Conservation (phyloP, 306 rosid genomes). For the Fragaria nilgerrensis region DNA sequence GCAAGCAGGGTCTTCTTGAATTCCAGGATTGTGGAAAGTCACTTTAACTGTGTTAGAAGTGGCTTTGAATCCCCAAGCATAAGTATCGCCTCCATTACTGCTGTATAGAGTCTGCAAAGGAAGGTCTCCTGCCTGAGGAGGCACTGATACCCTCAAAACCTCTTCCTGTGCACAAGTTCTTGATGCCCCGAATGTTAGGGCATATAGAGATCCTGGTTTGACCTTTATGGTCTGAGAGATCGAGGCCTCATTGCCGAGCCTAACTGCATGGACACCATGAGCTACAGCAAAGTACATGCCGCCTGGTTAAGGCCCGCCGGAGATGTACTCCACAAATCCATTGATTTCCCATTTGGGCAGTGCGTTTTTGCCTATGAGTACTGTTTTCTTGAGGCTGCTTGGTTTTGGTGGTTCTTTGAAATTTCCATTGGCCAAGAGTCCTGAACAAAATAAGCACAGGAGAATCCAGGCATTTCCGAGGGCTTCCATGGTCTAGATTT, state of each 20-base stretch:
- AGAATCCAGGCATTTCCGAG: constrained; percentile 91
- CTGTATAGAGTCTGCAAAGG: constrained; percentile 84
- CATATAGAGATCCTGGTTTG: constrained; percentile 59
- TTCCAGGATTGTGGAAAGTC: constrained; percentile 85
- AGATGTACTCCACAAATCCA: constrained; percentile 85
- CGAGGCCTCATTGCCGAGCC: constrained; percentile 91
- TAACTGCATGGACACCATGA: constrained; percentile 88
- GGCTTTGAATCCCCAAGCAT: constrained; percentile 77
- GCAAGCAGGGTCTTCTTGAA: constrained; percentile 87
- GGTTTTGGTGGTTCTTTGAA: constrained; percentile 70
- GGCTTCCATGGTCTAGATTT: constrained; percentile 95
- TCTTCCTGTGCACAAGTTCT: constrained; percentile 98
- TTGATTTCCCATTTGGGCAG: constrained; percentile 82
- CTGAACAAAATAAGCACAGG: constrained; percentile 42
- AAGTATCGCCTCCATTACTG: constrained; percentile 77
- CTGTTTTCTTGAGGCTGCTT: constrained; percentile 54
- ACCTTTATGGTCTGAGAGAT: constrained; percentile 76
- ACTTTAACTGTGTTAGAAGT: constrained; percentile 42
- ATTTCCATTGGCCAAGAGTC: constrained; percentile 77
- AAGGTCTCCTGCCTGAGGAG: constrained; percentile 74
- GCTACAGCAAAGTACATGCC: constrained; percentile 84
- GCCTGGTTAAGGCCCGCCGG: constrained; percentile 91
- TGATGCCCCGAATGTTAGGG: constrained; percentile 84
- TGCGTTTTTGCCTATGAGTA: constrained; percentile 59
- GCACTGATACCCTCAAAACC: constrained; percentile 70